phyloP scores from a whole-genome alignment of 2,329 filamentous ascomycete genomes.

The Alternaria dauci region DNA sequence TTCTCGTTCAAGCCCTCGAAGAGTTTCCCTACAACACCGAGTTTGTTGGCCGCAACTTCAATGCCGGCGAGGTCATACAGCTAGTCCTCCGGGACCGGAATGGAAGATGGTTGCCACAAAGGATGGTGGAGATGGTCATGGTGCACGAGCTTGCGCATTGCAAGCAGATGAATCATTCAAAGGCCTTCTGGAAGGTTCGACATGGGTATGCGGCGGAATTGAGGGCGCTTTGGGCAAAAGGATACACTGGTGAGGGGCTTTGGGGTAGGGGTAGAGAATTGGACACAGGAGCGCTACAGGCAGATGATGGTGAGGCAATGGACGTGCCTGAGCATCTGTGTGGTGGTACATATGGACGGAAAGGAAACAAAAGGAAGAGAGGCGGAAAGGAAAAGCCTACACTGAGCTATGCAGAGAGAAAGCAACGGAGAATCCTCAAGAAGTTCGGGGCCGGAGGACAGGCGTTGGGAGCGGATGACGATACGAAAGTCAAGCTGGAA shows the following conservation, averaged over 20 bases:
- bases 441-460: constrained; percentile 79
- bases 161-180: constrained; percentile 90
- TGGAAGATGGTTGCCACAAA: constrained; percentile 77
- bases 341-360: constrained; percentile 76
- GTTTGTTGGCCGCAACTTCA: constrained; percentile 90
- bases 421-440: constrained; percentile 74
- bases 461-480: constrained; percentile 73
- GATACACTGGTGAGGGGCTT: constrained; percentile 81
- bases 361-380: constrained; percentile 62
- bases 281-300: constrained; percentile 52
- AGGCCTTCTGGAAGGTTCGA: constrained; percentile 80
- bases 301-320: constrained; percentile 32
- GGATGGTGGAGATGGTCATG: constrained; percentile 93
- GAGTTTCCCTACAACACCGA: constrained; percentile 83
- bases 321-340: constrained; percentile 70
- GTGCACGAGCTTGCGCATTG: constrained; percentile 91
- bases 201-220: constrained; percentile 77
- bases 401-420: constrained; percentile 74
- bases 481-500: constrained; percentile 71
- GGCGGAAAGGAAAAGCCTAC: constrained; percentile 55
- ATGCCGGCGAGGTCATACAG: constrained; percentile 86
- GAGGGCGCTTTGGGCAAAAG: constrained; percentile 71
- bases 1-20: constrained; percentile 67
- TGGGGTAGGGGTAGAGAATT: constrained; percentile 78
- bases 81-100: constrained; percentile 76